A percentile compares a stretch with the other conserved stretches of the same genome.
Conservation (phyloP, 2,329 filamentous ascomycete species). For the Alternaria novae-zelandiae region DNA sequence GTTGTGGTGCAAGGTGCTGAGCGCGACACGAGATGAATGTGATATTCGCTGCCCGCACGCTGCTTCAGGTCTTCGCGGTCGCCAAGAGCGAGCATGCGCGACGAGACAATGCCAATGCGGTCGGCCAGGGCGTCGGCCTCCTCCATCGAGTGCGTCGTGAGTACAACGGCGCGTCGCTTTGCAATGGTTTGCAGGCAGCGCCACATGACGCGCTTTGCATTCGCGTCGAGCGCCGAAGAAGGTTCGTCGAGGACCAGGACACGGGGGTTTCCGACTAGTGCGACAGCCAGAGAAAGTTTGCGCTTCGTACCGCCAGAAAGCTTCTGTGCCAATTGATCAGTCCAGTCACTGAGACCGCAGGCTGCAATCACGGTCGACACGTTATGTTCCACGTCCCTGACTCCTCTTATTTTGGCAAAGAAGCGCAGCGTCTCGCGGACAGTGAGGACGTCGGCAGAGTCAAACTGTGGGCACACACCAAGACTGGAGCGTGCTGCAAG, state of each 20-base stretch:
- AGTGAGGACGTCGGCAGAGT: slow-evolving; percentile 88
- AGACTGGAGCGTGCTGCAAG: slow-evolving; percentile 76
- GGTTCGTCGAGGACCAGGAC: slow-evolving; percentile 91
- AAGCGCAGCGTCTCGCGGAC: slow-evolving; percentile 85
- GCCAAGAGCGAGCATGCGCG: not conserved
- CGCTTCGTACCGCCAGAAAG: slow-evolving; percentile 91
- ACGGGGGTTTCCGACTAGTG: slow-evolving; percentile 88
- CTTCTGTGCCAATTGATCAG: slow-evolving; percentile 75
- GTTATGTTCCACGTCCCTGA: slow-evolving; percentile 76
- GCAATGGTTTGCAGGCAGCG: slow-evolving; percentile 44
- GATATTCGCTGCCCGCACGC: not conserved
- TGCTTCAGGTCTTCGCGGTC: not conserved
- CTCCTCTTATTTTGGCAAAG: slow-evolving; percentile 84
- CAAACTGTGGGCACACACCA: slow-evolving; percentile 83
- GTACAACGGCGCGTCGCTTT: not conserved
- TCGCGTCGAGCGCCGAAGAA: slow-evolving; percentile 85
- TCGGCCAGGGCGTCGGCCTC: not conserved
- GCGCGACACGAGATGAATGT: not conserved
- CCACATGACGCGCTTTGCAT: slow-evolving; percentile 94
- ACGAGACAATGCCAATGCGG: not conserved
- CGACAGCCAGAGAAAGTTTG: slow-evolving; percentile 89
- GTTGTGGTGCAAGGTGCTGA: not conserved
- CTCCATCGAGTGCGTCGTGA: not conserved
- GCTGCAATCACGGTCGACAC: slow-evolving; percentile 77
- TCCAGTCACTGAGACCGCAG: slow-evolving; percentile 76